Percentiles rank a stretch among this genome's conserved stretches.
Conservation (phyloP, 139 green algal genomes). For the Deuterostichococcus epilithicus region DNA sequence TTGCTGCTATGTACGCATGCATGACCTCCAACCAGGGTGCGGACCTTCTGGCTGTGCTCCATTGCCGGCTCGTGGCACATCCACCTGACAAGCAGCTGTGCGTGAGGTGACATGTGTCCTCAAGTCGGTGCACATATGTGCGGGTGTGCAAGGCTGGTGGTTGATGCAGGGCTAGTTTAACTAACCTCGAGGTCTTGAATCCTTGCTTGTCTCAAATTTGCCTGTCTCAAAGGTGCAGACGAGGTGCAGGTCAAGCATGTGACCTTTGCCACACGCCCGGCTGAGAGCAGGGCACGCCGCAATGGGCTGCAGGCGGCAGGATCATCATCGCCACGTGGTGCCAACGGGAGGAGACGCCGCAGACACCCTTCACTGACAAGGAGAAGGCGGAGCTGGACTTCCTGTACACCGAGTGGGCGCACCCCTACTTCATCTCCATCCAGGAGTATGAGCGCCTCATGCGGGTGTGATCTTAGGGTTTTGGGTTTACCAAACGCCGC, state of each 20-base stretch:
- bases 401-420: slow-evolving; percentile 94
- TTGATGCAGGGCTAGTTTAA: too few relatives aligned
- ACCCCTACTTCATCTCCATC: slow-evolving; percentile 93
- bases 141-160: too few relatives aligned
- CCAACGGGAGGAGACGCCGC: slow-evolving; percentile 75
- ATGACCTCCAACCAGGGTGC: neutral
- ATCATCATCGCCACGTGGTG: slow-evolving; percentile 89
- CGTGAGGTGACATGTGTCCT: too few relatives aligned
- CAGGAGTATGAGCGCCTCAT: slow-evolving; percentile 86
- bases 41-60: neutral
- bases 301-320: slow-evolving; percentile 53
- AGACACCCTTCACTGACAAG: slow-evolving; percentile 52
- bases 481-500: neutral
- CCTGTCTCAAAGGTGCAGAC: neutral
- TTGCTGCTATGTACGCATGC: neutral
- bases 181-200: too few relatives aligned
- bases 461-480: slow-evolving; percentile 46
- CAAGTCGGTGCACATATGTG: too few relatives aligned
- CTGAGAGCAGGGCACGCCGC: neutral
- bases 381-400: slow-evolving; percentile 84
- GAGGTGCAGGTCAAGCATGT: neutral
- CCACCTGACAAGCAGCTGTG: too few relatives aligned
- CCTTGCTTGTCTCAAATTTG: neutral
- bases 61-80: neutral
- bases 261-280: neutral